These are phyloP conservation scores for Phialophora chinensis DNA, from an alignment of 2,329 filamentous ascomycete genomes.

Conservation along the genomic window DNA sequence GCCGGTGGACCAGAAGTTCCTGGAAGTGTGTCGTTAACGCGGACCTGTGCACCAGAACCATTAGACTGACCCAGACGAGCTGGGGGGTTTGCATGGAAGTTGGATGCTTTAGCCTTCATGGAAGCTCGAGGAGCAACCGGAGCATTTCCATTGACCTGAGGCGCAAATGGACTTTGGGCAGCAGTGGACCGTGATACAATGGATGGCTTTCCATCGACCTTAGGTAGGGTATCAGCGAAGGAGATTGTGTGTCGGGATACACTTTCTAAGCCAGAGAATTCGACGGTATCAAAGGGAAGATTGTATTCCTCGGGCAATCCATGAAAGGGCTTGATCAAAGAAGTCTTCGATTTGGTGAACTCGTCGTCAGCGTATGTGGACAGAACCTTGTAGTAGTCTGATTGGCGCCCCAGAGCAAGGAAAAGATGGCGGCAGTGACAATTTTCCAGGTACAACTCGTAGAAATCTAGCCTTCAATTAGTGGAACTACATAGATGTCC, in stretches of 20 bases:
- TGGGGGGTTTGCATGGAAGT: background rate
- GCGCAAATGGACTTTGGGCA: background rate
- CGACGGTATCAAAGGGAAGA: constrained; percentile 29
- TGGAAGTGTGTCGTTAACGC: background rate
- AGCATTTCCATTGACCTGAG: background rate
- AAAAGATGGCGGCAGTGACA: constrained; percentile 37
- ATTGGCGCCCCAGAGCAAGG: constrained; percentile 31
- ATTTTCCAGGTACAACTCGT: constrained; percentile 36
- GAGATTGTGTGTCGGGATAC: constrained; percentile 16
- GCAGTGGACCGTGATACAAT: background rate
- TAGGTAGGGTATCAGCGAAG: background rate
- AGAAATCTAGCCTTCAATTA: constrained; percentile 32
- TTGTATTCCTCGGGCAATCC: constrained; percentile 24
- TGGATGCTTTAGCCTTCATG: background rate
- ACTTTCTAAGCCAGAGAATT: constrained; percentile 27
- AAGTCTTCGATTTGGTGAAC: constrained; percentile 34
- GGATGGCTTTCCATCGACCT: background rate
- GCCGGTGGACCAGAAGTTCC: background rate
- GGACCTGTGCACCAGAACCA: background rate
- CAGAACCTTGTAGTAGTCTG: constrained; percentile 33
- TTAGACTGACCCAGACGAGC: background rate
- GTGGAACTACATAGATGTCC: background rate
- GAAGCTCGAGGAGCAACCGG: background rate
- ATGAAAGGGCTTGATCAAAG: constrained; percentile 23
- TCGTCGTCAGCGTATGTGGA: constrained; percentile 35